Base-by-base conservation (phyloP, 176 grass and related monocot species). In the Lolium multiflorum region DNA sequence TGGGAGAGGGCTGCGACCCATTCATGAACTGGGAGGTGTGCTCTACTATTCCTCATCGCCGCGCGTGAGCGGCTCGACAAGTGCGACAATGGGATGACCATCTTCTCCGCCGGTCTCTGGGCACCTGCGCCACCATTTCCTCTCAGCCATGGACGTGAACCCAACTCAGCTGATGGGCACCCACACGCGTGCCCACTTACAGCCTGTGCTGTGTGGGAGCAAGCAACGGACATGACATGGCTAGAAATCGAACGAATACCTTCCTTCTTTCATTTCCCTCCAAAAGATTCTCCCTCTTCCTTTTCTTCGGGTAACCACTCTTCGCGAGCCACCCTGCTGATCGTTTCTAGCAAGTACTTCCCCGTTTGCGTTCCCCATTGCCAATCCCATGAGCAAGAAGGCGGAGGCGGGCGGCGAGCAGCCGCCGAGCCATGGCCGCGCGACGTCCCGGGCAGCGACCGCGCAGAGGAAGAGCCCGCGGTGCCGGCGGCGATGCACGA, bases 231-330 rank as follows among this genome's bases (percentile, higher is more conserved):
- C 64, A 76, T 91, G 86, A 6, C 63, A 35, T 4, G 44, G 82
- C 85, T 48, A 88, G 55, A 88, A 62, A 91, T 85, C 78, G 38
- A 84, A 85, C 0, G 82, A 35, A 91, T 91, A 85, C 90, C 90
- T 92, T 92, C 80, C 91, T 92, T 87, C 49, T 43, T 20, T 66
- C n/a, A n/a, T 74, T 86, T 79, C 60, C 79, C 80, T 80, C 49
- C 66, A 89, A 83, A 86, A n/a, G n/a, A 86, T 87, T 86, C 79
- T 54, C 87, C 49, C 56, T 83, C n/a, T 10, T 9, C 43, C 13
- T 41, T 17, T 7, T 49, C 50, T 6, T 31, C 78, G 31, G 31
- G 31, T 35, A 35, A 35, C 31, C 31, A 35, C 31, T 35, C 31
- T 35, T 35, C 31, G 31, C 31, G 31, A 71, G 41, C 43, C 43